Conservation (phyloP, 768 basidiomycete species). For the Rhizopogon salebrosus region DNA sequence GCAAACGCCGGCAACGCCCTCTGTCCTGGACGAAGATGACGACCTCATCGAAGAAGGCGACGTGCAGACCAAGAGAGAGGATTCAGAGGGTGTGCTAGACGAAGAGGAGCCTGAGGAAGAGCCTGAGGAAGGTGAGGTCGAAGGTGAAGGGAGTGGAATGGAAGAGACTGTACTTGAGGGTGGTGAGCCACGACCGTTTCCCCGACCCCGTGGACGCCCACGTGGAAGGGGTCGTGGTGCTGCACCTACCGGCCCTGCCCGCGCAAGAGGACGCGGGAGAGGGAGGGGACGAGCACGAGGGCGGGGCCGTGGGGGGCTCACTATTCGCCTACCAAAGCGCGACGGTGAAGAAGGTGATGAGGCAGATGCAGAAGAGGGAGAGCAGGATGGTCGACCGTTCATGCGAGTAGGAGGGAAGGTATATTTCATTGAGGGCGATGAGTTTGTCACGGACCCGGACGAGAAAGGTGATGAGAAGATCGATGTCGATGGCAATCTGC, state of each 20-base stretch:
- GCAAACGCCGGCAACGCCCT: conserved; percentile 12
- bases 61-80: conserved; percentile 24
- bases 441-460: conserved; percentile 79
- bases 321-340: conserved; percentile 18
- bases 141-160: conserved; percentile 25
- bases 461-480: conserved; percentile 90
- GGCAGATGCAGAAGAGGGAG: conserved; percentile 33
- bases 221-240: conserved; percentile 32
- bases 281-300: conserved; percentile 40
- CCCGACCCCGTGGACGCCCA: conserved; percentile 33
- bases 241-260: conserved; percentile 26
- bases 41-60: conserved; percentile 19
- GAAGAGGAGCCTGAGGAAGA: conserved; percentile 30
- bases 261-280: conserved; percentile 29
- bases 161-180: conserved; percentile 31
- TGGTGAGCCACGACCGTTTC: conserved; percentile 26
- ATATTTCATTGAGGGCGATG: conserved; percentile 83
- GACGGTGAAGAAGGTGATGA: conserved; percentile 37
- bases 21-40: conserved; percentile 15
- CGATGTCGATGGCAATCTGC: conserved; percentile 74
- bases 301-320: conserved; percentile 26
- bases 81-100: conserved; percentile 22
- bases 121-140: conserved; percentile 19
- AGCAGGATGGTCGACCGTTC: conserved; percentile 57
- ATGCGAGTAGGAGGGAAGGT: conserved; percentile 67